Conservation (phyloP, 208 protist species). For the Zelonia costaricensis region DNA sequence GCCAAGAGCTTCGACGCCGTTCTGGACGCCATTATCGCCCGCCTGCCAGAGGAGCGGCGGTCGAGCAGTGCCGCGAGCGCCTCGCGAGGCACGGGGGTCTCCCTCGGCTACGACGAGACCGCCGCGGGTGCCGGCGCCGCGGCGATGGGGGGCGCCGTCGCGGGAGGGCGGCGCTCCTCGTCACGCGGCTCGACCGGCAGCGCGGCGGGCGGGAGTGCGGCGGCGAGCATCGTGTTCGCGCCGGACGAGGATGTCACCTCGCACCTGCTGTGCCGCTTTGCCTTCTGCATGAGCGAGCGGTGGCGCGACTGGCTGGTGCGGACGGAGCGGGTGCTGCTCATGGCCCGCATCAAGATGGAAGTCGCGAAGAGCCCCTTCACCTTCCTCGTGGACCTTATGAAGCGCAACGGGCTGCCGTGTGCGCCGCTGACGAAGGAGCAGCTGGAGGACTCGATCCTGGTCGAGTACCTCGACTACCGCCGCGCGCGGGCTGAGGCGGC, state of each 20-base stretch:
- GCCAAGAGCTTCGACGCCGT: constrained; percentile 54
- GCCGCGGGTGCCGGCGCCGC: background rate
- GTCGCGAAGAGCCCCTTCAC: constrained; percentile 60
- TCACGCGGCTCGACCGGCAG: constrained; percentile 29
- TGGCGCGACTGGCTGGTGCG: constrained; percentile 90
- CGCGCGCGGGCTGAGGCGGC: constrained; percentile 24
- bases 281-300: constrained; percentile 90
- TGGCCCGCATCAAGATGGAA: constrained; percentile 70
- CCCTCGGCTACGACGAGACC: constrained; percentile 29
- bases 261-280: constrained; percentile 79
- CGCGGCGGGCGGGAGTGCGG: constrained; percentile 5
- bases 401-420: constrained; percentile 72
- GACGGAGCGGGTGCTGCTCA: constrained; percentile 82
- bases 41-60: constrained; percentile 68
- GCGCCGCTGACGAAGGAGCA: constrained; percentile 51
- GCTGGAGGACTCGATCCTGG: constrained; percentile 38
- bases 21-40: constrained; percentile 65
- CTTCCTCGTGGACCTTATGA: constrained; percentile 79
- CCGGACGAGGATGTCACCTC: constrained; percentile 80
- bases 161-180: constrained; percentile 27
- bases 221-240: constrained; percentile 61
- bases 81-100: constrained; percentile 11
- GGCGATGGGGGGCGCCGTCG: background rate
- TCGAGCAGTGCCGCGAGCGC: constrained; percentile 22
- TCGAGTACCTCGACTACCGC: constrained; percentile 71